These are phyloP conservation scores for Diaporthe sp. DNA, from an alignment of 2,329 filamentous ascomycete species.

Conservation along the genomic window DNA sequence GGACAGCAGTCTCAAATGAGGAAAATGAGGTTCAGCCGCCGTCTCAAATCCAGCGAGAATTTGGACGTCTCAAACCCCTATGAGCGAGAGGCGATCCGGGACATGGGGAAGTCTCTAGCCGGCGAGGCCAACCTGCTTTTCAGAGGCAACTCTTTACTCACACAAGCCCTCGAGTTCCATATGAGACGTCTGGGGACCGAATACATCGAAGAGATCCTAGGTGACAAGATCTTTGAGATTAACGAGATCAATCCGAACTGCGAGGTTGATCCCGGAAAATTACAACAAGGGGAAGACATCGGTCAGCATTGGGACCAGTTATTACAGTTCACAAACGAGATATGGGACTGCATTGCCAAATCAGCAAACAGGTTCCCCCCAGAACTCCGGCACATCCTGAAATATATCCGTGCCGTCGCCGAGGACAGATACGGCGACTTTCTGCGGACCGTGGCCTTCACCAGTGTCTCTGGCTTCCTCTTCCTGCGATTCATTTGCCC, in stretches of 20 bases:
- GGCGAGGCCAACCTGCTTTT: conserved; percentile 96
- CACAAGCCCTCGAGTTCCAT: conserved; percentile 92
- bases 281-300: conserved; percentile 77
- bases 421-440: conserved; percentile 97
- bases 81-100: conserved; percentile 79
- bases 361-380: conserved; percentile 83
- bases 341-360: conserved; percentile 86
- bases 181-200: conserved; percentile 96
- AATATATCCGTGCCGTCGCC: conserved; percentile 91
- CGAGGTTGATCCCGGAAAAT: conserved; percentile 91
- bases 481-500: conserved; percentile 97
- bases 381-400: conserved; percentile 87
- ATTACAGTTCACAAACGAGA: conserved; percentile 80
- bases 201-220: conserved; percentile 88
- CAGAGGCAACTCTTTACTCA: conserved; percentile 92
- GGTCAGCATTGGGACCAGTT: conserved; percentile 87
- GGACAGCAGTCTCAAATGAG: conserved; percentile 84
- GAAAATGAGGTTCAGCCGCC: conserved; percentile 79
- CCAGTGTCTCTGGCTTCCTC: conserved; percentile 93
- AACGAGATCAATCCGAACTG: conserved; percentile 92
- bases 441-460: conserved; percentile 89
- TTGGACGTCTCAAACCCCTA: conserved; percentile 64
- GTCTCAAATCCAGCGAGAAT: conserved; percentile 80
- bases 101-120: conserved; percentile 83
- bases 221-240: conserved; percentile 89